These are phyloP conservation scores for Pharnaceum exiguum DNA, from an alignment of 148 eudicot species.

Conservation along the genomic window DNA sequence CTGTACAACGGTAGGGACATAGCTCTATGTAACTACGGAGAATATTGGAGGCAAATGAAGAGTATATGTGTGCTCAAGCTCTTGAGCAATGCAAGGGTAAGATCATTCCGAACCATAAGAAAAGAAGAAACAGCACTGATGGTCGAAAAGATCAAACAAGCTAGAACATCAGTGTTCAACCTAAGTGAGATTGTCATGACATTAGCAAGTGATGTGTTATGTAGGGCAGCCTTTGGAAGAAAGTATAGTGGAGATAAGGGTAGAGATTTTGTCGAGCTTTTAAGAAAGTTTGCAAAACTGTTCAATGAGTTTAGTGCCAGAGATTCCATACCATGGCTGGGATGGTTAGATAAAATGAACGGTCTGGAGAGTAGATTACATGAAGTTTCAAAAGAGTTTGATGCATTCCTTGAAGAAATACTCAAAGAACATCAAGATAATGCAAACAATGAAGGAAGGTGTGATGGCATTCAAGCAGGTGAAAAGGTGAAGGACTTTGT, in stretches of 20 bases:
- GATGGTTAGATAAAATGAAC: conserved; percentile 24
- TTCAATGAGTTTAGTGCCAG: conserved; percentile 9
- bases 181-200: conserved; percentile 32
- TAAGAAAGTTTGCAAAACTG: conserved; percentile 4
- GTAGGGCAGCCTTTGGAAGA: conserved; percentile 37
- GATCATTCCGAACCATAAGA: conserved; percentile 34
- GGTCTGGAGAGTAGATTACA: conserved; percentile 21
- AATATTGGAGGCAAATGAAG: conserved; percentile 34
- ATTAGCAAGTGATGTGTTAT: conserved; percentile 28
- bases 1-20: conserved; percentile 21
- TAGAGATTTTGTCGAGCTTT: conserved; percentile 7
- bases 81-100: conserved; percentile 38
- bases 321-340: conserved; percentile 34
- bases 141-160: conserved; percentile 29
- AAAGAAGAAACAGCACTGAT: conserved; percentile 39
- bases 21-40: conserved; percentile 17
- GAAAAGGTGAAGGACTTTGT: conserved; percentile 29
- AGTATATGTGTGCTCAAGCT: conserved; percentile 32
- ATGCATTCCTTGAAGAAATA: conserved; percentile 25
- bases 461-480: neutral
- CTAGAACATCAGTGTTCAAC: conserved; percentile 15
- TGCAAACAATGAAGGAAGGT: neutral
- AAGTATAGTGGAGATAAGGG: conserved; percentile 20
- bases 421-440: conserved; percentile 23
- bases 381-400: conserved; percentile 26